Evolutionary conservation across 2,329 filamentous ascomycete species (phyloP).

Genomic region (Sarocladiaceae sp.): DNA sequence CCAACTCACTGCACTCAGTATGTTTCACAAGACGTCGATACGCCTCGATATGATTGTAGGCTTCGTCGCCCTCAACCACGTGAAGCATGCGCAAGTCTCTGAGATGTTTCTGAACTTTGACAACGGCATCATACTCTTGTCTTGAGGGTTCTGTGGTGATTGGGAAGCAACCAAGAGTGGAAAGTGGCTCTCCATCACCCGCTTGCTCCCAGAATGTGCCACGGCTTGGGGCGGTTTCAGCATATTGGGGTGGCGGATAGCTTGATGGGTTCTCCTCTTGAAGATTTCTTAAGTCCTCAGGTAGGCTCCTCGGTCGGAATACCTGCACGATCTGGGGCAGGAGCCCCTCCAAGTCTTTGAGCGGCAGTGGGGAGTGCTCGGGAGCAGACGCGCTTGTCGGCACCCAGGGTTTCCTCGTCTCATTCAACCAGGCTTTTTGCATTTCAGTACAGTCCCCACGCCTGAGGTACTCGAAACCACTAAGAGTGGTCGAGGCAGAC

Average conservation of each 20-base stretch:
- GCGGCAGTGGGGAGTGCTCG: conserved; percentile 15
- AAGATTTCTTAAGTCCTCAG: conserved; percentile 14
- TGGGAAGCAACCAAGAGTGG: conserved; percentile 25
- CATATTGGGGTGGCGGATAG: conserved; percentile 19
- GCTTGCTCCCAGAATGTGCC: conserved; percentile 27
- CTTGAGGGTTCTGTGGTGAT: conserved; percentile 22
- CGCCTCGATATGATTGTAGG: conserved; percentile 20
- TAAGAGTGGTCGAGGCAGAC: conserved; percentile 17
- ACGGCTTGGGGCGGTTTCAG: conserved; percentile 18
- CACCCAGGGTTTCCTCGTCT: conserved; percentile 15
- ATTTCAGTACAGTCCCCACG: conserved; percentile 24
- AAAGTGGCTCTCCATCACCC: conserved; percentile 21
- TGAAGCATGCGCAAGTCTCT: conserved; percentile 27
- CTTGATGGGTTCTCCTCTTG: conserved; percentile 14
- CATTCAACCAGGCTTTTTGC: conserved; percentile 24
- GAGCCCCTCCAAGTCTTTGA: conserved; percentile 17
- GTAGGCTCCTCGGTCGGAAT: conserved; percentile 14
- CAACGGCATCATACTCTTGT: conserved; percentile 24
- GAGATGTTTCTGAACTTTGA: conserved; percentile 26
- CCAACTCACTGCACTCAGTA: conserved; percentile 16
- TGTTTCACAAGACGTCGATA: conserved; percentile 17
- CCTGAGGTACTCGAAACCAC: conserved; percentile 31
- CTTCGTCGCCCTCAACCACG: conserved; percentile 21
- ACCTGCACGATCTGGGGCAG: conserved; percentile 21
- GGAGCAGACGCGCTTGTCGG: neutral